These are phyloP conservation scores for Epichloe festucae DNA, from an alignment of 2,329 filamentous ascomycete genomes.

Conservation along the genomic window DNA sequence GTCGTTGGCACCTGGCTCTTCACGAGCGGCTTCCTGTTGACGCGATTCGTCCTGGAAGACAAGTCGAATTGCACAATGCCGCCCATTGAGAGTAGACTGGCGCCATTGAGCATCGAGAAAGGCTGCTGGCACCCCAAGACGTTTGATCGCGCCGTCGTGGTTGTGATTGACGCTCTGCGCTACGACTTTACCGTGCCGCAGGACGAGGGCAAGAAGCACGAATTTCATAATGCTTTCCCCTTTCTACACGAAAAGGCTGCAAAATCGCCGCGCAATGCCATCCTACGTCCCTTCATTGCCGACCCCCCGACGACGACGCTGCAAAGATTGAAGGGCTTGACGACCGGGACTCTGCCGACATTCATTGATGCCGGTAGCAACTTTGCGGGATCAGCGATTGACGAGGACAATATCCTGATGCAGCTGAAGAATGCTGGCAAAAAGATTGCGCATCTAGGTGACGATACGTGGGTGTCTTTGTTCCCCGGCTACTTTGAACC, in stretches of 20 bases:
- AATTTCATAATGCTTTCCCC: conserved; percentile 78
- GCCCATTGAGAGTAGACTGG: conserved; percentile 42
- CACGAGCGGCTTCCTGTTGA: conserved; percentile 87
- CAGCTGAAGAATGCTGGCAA: conserved; percentile 52
- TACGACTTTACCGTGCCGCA: conserved; percentile 91
- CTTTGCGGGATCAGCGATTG: conserved; percentile 88
- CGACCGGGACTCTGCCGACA: conserved; percentile 86
- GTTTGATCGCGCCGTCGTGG: conserved; percentile 81
- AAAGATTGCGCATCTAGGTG: conserved; percentile 84
- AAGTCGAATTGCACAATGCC: conserved; percentile 57
- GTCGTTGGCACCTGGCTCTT: conserved; percentile 78
- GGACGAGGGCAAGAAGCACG: conserved; percentile 26
- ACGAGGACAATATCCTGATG: conserved; percentile 72
- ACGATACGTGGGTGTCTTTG: conserved; percentile 90
- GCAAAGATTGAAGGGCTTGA: conserved; percentile 84
- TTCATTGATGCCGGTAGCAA: conserved; percentile 91
- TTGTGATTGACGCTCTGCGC: conserved; percentile 84
- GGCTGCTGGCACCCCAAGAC: conserved; percentile 96
- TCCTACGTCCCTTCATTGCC: conserved; percentile 88
- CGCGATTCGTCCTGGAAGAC: conserved; percentile 65
- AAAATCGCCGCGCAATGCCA: conserved; percentile 64
- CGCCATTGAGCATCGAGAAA: conserved; percentile 33
- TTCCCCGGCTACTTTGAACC: conserved; percentile 90
- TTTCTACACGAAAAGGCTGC: conserved; percentile 74
- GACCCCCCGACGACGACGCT: conserved; percentile 91